Conservation (phyloP, 176 grass and related monocot genomes). For the Carex myosuroides region DNA sequence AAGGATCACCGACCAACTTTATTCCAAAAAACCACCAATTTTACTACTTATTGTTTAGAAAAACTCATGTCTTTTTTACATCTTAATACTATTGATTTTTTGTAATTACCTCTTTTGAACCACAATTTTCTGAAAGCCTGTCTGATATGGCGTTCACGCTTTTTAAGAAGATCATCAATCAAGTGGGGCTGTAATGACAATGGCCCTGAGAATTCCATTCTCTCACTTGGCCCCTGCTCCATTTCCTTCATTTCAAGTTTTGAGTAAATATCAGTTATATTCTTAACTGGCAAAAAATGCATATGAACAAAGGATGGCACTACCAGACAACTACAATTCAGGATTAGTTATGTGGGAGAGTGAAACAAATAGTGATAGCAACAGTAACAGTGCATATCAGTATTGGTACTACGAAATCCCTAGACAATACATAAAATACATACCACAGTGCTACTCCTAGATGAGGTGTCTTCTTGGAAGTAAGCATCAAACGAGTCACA, state of each 20-base stretch:
- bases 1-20: neutral
- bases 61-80: neutral
- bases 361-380: neutral
- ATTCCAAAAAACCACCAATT: neutral
- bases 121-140: conserved; percentile 74
- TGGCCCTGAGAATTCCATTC: conserved; percentile 85
- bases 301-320: neutral
- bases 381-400: neutral
- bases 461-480: conserved; percentile 39
- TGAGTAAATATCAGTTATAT: neutral
- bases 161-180: conserved; percentile 84
- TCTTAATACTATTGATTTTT: neutral
- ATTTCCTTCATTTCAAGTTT: conserved; percentile 9
- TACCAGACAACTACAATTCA: neutral
- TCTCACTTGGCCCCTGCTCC: conserved; percentile 43
- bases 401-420: neutral
- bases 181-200: conserved; percentile 66
- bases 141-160: conserved; percentile 74
- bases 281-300: neutral
- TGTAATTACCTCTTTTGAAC: conserved; percentile 65
- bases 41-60: neutral
- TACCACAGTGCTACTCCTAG: conserved; percentile 61
- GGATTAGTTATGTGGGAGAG: neutral
- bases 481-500: conserved; percentile 51
- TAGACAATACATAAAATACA: neutral